Conservation (phyloP, 768 basidiomycete species). For the Suillus hirtellus region DNA sequence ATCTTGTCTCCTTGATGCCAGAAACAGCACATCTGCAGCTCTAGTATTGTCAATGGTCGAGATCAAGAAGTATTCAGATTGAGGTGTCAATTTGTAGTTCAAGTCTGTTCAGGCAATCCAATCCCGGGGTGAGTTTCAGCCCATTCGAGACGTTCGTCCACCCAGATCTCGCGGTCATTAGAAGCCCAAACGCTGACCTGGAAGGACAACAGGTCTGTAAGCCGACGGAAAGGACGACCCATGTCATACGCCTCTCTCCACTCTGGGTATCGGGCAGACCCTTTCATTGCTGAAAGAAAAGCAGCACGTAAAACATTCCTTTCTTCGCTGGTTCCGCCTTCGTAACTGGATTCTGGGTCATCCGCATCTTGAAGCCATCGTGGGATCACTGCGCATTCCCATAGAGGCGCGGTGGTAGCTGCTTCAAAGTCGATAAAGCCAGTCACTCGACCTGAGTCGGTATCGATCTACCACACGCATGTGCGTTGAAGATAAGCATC, state of each 20-base stretch:
- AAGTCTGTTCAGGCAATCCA: neutral
- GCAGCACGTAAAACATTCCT: neutral
- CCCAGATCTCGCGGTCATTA: neutral
- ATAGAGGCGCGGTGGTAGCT: slow-evolving; percentile 23
- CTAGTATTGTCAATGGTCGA: neutral
- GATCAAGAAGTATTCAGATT: neutral
- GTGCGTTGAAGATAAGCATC: neutral
- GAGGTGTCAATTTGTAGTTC: neutral
- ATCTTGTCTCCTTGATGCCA: neutral
- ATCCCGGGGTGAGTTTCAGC: slow-evolving; percentile 3
- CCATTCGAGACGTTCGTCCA: slow-evolving; percentile 5
- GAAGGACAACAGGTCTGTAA: neutral
- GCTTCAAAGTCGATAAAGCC: slow-evolving; percentile 24
- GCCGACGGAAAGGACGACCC: slow-evolving; percentile 5
- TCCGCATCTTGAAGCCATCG: slow-evolving; percentile 21
- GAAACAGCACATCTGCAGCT: neutral
- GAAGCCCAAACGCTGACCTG: slow-evolving; percentile 6
- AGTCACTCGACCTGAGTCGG: slow-evolving; percentile 2
- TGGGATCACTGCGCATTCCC: slow-evolving; percentile 26
- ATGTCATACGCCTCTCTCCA: slow-evolving; percentile 3
- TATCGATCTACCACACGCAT: slow-evolving; percentile 3
- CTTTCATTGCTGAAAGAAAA: neutral
- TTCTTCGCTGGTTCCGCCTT: neutral
- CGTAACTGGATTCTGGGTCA: slow-evolving; percentile 15
- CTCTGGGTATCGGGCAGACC: neutral